These are phyloP conservation scores for Ceratopteris richardii DNA, from an alignment of 75 land plant genomes.

Conservation along the genomic window DNA sequence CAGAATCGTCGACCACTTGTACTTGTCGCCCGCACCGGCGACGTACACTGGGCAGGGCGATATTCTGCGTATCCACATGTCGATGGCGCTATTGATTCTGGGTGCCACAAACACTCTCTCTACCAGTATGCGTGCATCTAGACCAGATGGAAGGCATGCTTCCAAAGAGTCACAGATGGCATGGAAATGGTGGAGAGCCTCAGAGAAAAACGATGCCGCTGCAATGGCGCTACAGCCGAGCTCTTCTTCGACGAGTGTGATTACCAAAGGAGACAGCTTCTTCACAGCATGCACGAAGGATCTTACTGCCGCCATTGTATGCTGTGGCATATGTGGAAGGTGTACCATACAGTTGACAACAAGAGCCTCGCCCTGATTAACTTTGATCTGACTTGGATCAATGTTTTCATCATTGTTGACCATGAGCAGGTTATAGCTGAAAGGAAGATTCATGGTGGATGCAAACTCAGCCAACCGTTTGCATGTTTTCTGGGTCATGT, in stretches of 20 bases:
- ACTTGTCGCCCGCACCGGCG: background rate
- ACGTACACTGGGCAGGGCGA: background rate
- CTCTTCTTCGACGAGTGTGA: constrained; percentile 44
- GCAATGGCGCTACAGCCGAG: constrained; percentile 7
- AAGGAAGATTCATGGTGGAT: constrained; percentile 37
- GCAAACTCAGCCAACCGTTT: constrained; percentile 46
- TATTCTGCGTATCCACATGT: background rate
- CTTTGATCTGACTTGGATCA: constrained; percentile 11
- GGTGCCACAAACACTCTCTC: constrained; percentile 50
- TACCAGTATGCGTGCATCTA: constrained; percentile 31
- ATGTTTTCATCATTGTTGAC: constrained; percentile 30
- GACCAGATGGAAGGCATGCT: constrained; percentile 43
- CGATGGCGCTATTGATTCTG: constrained; percentile 17
- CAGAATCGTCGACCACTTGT: background rate
- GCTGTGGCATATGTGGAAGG: constrained; percentile 31
- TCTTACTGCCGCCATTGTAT: constrained; percentile 21
- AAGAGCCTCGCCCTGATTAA: constrained; percentile 33
- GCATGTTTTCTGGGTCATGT: constrained; percentile 36
- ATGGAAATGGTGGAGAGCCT: constrained; percentile 43
- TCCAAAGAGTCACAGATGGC: constrained; percentile 61
- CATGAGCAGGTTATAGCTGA: constrained; percentile 40
- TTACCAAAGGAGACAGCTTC: constrained; percentile 17
- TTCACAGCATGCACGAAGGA: constrained; percentile 32
- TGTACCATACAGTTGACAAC: constrained; percentile 49
- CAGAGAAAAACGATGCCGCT: constrained; percentile 25